phyloP scores from a whole-genome alignment of 495 filamentous ascomycete genomes.

The Annulohypoxylon maeteangense region DNA sequence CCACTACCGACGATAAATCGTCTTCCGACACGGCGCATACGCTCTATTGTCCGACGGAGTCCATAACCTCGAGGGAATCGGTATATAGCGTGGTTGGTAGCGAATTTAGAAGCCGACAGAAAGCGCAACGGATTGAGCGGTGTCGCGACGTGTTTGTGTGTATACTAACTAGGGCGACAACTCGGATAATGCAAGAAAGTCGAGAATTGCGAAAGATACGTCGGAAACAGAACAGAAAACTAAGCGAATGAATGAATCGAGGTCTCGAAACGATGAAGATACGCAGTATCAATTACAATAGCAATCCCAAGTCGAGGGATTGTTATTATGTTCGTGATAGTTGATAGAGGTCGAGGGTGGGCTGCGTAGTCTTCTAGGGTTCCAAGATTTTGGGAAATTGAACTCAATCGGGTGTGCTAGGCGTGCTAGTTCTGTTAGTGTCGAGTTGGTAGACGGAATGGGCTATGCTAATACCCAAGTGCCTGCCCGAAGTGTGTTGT shows the following conservation, averaged over 20 bases:
- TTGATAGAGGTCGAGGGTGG: not conserved
- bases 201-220: constrained; percentile 6
- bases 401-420: constrained; percentile 16
- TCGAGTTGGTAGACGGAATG: constrained; percentile 28
- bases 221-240: constrained; percentile 30
- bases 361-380: constrained; percentile 30
- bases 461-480: constrained; percentile 28
- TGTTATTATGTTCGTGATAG: constrained; percentile 24
- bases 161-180: not conserved
- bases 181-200: not conserved
- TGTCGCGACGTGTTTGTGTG: constrained; percentile 33
- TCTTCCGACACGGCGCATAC: constrained; percentile 29
- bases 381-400: constrained; percentile 35
- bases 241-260: constrained; percentile 37
- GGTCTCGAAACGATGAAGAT: constrained; percentile 10
- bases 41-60: constrained; percentile 29
- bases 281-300: constrained; percentile 13
- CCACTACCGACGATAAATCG: constrained; percentile 31
- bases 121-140: constrained; percentile 1
- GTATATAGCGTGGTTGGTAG: not conserved
- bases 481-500: constrained; percentile 35
- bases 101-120: constrained; percentile 7
- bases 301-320: constrained; percentile 13
- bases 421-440: not conserved
- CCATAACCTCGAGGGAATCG: constrained; percentile 39